These are phyloP conservation scores for Ceriops zippeliana DNA, from an alignment of 345 rosid genomes.

Conservation along the genomic window DNA sequence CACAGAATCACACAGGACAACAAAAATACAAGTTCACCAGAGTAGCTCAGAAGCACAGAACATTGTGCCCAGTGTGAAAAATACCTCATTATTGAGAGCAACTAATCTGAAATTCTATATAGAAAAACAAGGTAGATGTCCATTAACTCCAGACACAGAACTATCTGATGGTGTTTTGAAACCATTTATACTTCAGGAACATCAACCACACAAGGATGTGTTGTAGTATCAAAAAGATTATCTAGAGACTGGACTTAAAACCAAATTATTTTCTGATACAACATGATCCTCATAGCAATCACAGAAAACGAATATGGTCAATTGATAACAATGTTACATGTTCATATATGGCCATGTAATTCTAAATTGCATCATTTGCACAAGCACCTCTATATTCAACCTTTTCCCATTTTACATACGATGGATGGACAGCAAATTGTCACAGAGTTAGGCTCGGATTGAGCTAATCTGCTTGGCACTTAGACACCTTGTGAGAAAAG, in stretches of 20 bases:
- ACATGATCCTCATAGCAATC: too few species aligned
- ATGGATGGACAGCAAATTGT: too few species aligned
- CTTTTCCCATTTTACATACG: too few species aligned
- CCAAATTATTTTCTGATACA: not conserved
- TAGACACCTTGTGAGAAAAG: too few species aligned
- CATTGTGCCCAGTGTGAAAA: not conserved
- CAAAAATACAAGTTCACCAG: not conserved
- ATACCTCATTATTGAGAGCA: not conserved
- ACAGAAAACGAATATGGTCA: too few species aligned
- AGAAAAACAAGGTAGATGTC: not conserved
- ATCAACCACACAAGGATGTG: not conserved
- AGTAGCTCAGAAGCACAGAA: not conserved
- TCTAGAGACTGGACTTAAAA: not conserved
- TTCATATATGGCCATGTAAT: too few species aligned
- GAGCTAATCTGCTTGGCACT: too few species aligned
- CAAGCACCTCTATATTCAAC: too few species aligned
- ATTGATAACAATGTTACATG: too few species aligned
- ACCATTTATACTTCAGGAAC: not conserved
- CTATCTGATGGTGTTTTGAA: not conserved
- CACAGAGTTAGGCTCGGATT: too few species aligned
- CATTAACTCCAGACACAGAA: not conserved
- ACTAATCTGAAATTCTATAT: not conserved
- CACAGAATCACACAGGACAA: not conserved
- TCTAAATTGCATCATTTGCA: too few species aligned
- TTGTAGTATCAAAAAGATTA: not conserved